phyloP scores from a whole-genome alignment of 352 stramenopile genomes.

The Globisporangium mamillatum region DNA sequence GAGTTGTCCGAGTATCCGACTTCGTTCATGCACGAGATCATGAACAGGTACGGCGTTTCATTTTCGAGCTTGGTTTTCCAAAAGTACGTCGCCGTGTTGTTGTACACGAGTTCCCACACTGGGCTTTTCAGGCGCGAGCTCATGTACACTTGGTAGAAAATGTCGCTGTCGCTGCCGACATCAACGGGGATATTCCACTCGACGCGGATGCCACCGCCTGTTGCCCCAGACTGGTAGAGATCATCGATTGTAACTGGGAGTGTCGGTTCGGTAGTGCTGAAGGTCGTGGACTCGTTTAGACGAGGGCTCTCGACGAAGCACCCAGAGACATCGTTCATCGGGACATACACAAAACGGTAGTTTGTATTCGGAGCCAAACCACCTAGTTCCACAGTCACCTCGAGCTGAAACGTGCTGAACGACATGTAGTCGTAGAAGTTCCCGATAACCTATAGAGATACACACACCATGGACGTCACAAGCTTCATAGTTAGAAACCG shows the following conservation, averaged over 20 bases:
- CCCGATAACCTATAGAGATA: slow-evolving; percentile 23
- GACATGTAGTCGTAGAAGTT: slow-evolving; percentile 26
- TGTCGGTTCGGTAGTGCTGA: slow-evolving; percentile 26
- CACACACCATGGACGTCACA: neutral
- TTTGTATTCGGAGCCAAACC: slow-evolving; percentile 29
- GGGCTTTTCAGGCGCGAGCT: slow-evolving; percentile 16
- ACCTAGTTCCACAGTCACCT: slow-evolving; percentile 47
- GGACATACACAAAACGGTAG: slow-evolving; percentile 42
- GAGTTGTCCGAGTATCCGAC: slow-evolving; percentile 42
- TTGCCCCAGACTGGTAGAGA: slow-evolving; percentile 38
- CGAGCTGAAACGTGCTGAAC: slow-evolving; percentile 24
- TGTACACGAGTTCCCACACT: slow-evolving; percentile 43
- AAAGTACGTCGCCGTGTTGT: slow-evolving; percentile 33
- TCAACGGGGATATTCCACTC: slow-evolving; percentile 41
- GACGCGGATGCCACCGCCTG: slow-evolving; percentile 49
- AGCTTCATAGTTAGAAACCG: no score
- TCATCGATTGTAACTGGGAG: slow-evolving; percentile 22
- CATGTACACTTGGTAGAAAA: slow-evolving; percentile 64
- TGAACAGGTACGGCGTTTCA: slow-evolving; percentile 48
- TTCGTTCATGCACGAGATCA: slow-evolving; percentile 41
- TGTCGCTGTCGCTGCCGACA: slow-evolving; percentile 23
- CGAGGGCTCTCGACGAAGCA: slow-evolving; percentile 21
- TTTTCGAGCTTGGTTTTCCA: slow-evolving; percentile 56
- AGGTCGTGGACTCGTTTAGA: slow-evolving; percentile 10
- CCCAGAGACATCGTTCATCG: slow-evolving; percentile 48